These are phyloP conservation scores for Phaffia rhodozyma DNA, from an alignment of 1,284 basidiomycete genomes.

Conservation along the genomic window DNA sequence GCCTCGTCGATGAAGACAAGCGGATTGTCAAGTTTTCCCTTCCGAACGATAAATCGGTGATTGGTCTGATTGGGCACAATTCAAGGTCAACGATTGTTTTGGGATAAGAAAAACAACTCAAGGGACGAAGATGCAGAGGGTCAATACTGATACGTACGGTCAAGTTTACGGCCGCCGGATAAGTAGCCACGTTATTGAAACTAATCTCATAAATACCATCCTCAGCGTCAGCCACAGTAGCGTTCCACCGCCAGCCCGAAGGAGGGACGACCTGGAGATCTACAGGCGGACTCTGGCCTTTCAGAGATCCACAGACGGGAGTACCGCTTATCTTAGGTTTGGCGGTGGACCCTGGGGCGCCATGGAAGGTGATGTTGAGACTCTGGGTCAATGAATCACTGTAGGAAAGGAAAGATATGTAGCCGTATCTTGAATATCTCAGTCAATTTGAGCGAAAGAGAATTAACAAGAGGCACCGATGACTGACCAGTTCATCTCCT, in stretches of 20 bases:
- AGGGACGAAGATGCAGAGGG: neutral
- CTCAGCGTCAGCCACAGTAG: constrained; percentile 54
- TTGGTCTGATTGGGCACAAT: constrained; percentile 21
- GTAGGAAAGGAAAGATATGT: neutral
- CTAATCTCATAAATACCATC: constrained; percentile 68
- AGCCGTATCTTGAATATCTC: too few relatives aligned
- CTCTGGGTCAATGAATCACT: constrained; percentile 46
- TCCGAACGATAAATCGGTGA: constrained; percentile 66
- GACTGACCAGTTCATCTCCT: constrained; percentile 53
- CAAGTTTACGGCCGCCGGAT: neutral
- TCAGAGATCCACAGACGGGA: constrained; percentile 27
- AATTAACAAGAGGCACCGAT: neutral
- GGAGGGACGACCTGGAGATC: constrained; percentile 34
- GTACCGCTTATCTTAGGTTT: constrained; percentile 42
- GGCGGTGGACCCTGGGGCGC: constrained; percentile 36
- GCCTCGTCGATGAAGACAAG: constrained; percentile 58
- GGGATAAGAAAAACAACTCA: neutral
- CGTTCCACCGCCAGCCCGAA: constrained; percentile 59
- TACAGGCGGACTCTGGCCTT: constrained; percentile 35
- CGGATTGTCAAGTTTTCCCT: constrained; percentile 57
- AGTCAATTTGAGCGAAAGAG: neutral
- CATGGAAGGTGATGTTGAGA: constrained; percentile 44
- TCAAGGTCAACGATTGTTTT: neutral
- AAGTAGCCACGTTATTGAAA: constrained; percentile 44
- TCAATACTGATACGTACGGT: neutral